phyloP scores from a whole-genome alignment of 2,329 filamentous ascomycete genomes.

The Pseudopithomyces maydicus region DNA sequence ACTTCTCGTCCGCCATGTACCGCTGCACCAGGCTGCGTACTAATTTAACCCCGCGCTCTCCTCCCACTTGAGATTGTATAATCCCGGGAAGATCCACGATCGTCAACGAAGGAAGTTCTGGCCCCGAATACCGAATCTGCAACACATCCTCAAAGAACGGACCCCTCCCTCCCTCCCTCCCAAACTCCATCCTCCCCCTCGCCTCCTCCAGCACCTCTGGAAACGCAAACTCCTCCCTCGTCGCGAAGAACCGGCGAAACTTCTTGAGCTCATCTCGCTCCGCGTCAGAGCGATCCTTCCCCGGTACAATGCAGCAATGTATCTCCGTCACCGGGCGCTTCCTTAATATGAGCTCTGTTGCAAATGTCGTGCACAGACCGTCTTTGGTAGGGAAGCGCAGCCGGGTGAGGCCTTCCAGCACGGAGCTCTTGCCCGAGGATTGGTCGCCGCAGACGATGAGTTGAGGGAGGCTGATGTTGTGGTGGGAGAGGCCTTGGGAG shows the following conservation, averaged over 20 bases:
- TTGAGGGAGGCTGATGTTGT: slow-evolving; percentile 43
- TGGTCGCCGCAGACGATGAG: slow-evolving; percentile 39
- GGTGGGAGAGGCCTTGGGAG: slow-evolving; percentile 22
- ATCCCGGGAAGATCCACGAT: slow-evolving; percentile 63
- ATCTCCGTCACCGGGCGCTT: slow-evolving; percentile 45
- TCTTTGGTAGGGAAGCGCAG: slow-evolving; percentile 64
- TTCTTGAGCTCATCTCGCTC: slow-evolving; percentile 20
- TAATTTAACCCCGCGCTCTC: slow-evolving; percentile 49
- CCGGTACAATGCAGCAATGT: slow-evolving; percentile 49
- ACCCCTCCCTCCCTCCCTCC: neutral
- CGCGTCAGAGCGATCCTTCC: slow-evolving; percentile 15
- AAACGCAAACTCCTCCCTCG: slow-evolving; percentile 36
- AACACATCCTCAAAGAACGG: slow-evolving; percentile 33
- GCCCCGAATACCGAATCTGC: slow-evolving; percentile 35
- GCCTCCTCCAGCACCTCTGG: slow-evolving; percentile 58
- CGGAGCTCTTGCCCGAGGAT: slow-evolving; percentile 36
- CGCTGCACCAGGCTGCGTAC: slow-evolving; percentile 52
- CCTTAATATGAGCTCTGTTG: slow-evolving; percentile 64
- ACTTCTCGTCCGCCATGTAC: slow-evolving; percentile 50
- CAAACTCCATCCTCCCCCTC: slow-evolving; percentile 51
- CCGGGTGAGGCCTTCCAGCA: slow-evolving; percentile 50
- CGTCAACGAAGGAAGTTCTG: slow-evolving; percentile 51
- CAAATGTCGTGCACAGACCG: slow-evolving; percentile 63
- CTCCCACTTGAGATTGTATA: slow-evolving; percentile 55
- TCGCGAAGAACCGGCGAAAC: slow-evolving; percentile 23